A percentile compares a stretch with the other conserved stretches of the same genome.
phyloP scores from a whole-genome alignment of 257 asterid species.

The Plectranthus barbatus region DNA sequence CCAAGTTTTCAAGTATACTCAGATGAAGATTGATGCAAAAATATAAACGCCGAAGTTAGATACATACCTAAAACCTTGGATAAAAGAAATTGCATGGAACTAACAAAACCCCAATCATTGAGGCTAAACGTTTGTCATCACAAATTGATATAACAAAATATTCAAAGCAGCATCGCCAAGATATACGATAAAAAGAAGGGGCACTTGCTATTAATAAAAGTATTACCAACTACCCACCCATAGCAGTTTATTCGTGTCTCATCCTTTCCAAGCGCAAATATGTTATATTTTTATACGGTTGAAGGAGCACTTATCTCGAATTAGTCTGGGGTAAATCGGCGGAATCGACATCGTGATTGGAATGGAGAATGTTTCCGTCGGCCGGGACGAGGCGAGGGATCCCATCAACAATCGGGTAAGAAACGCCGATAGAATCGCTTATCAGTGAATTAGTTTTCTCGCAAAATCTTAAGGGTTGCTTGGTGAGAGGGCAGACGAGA shows the following conservation, averaged over 20 bases:
- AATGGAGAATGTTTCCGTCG: background rate
- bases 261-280: background rate
- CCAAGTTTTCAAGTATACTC: background rate
- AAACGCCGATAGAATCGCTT: constrained; percentile 6
- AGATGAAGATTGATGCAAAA: background rate
- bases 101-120: background rate
- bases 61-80: background rate
- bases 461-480: constrained; percentile 1
- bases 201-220: background rate
- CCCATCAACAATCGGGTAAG: background rate
- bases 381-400: constrained; percentile 8
- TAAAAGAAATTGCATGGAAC: too few species aligned
- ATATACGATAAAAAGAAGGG: background rate
- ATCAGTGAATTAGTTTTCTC: constrained; percentile 1
- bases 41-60: background rate
- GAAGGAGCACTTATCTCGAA: background rate
- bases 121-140: background rate
- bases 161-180: background rate
- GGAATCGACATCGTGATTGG: background rate
- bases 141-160: background rate
- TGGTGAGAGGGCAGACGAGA: constrained; percentile 7
- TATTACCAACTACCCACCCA: background rate
- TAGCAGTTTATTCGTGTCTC: background rate
- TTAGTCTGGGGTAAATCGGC: background rate
- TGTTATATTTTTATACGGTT: background rate